Percentiles rank a stretch among this genome's conserved stretches.
Evolutionary conservation across 2,329 filamentous ascomycete species (phyloP).

Genomic region (Trichoderma hamatum): DNA sequence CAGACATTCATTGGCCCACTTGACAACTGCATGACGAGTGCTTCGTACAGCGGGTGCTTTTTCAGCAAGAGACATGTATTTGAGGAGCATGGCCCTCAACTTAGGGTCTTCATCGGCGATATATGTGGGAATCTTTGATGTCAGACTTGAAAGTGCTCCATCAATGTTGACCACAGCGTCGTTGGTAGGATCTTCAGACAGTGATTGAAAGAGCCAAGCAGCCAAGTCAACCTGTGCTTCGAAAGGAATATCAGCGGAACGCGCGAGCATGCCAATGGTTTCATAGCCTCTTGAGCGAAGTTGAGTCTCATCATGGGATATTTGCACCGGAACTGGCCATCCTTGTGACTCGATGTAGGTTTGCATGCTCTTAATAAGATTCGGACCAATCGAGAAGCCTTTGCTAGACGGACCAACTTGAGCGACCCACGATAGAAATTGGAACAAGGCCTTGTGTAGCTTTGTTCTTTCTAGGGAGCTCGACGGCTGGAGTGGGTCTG

Average conservation of each 20-base stretch:
- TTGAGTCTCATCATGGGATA: slow-evolving; percentile 62
- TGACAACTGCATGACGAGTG: slow-evolving; percentile 78
- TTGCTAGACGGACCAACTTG: slow-evolving; percentile 64
- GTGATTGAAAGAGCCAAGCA: slow-evolving; percentile 78
- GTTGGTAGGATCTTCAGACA: slow-evolving; percentile 76
- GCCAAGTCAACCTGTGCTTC: slow-evolving; percentile 58
- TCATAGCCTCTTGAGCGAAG: slow-evolving; percentile 85
- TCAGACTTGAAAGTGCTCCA: slow-evolving; percentile 78
- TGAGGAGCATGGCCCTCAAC: slow-evolving; percentile 62
- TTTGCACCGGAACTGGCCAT: slow-evolving; percentile 71
- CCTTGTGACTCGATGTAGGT: slow-evolving; percentile 79
- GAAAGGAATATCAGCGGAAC: slow-evolving; percentile 61
- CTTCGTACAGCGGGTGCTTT: slow-evolving; percentile 63
- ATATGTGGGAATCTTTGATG: slow-evolving; percentile 47
- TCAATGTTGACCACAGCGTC: slow-evolving; percentile 86
- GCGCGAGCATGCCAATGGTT: slow-evolving; percentile 80
- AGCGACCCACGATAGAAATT: slow-evolving; percentile 85
- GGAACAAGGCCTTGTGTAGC: slow-evolving; percentile 79
- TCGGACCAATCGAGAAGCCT: slow-evolving; percentile 67
- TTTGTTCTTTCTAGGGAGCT: slow-evolving; percentile 75
- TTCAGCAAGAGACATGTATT: slow-evolving; percentile 64
- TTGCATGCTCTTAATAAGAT: slow-evolving; percentile 69
- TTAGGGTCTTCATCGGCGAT: slow-evolving; percentile 36
- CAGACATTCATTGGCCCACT: slow-evolving; percentile 88
- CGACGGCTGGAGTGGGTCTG: slow-evolving; percentile 40